Conservation (phyloP, 108 stramenopile species). For the Skeletonema tropicum region DNA sequence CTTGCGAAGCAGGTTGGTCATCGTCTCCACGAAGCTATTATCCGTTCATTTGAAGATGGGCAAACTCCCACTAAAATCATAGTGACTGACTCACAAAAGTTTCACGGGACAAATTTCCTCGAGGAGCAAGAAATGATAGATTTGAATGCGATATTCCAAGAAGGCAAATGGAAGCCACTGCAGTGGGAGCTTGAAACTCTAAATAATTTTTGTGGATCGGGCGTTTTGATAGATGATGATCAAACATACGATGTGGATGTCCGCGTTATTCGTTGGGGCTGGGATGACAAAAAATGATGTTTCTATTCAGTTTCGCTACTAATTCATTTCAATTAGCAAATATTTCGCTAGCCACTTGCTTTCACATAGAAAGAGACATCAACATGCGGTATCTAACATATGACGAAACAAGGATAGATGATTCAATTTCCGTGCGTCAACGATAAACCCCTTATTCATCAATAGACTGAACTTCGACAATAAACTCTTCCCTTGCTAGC, state of each 20-base stretch:
- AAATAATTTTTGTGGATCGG: constrained; percentile 61
- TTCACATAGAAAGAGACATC: neutral
- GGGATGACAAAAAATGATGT: constrained; percentile 16
- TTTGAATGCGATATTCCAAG: constrained; percentile 24
- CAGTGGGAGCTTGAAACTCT: constrained; percentile 55
- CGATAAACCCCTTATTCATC: neutral
- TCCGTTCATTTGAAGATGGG: constrained; percentile 12
- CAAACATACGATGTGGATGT: constrained; percentile 77
- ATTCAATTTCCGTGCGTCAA: neutral
- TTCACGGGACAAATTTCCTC: constrained; percentile 68
- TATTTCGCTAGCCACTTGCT: neutral
- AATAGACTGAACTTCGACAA: constrained; percentile 38
- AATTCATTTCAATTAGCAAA: neutral
- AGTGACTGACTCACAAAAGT: constrained; percentile 80
- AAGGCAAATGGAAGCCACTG: constrained; percentile 25
- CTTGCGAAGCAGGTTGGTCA: constrained; percentile 66
- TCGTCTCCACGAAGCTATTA: constrained; percentile 56
- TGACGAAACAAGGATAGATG: neutral
- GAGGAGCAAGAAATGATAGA: constrained; percentile 35
- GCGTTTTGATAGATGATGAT: constrained; percentile 75
- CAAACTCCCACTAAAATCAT: constrained; percentile 43
- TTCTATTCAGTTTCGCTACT: neutral
- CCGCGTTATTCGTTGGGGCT: constrained; percentile 66
- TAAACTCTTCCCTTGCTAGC: constrained; percentile 48
- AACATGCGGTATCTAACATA: neutral